Evolutionary conservation across 371 early-diverging fungal species (phyloP).

Genomic region (Rhizopus stolonifer): DNA sequence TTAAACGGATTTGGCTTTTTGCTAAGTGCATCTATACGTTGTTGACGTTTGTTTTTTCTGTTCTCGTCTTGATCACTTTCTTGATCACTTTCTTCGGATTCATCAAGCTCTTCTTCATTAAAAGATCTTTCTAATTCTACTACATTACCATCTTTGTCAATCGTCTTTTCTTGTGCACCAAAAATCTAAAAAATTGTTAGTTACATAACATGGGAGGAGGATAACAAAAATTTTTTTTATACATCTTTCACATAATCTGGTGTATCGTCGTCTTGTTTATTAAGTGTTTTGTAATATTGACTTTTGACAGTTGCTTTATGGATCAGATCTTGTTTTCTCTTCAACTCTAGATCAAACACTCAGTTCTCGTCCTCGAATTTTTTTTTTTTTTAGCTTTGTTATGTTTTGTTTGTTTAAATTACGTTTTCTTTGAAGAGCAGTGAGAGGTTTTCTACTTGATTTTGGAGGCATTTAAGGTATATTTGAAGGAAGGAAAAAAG

Average conservation of each 20-base stretch:
- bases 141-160: constrained; percentile 59
- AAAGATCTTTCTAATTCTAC: constrained; percentile 40
- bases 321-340: constrained; percentile 56
- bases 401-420: neutral
- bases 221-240: neutral
- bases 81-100: constrained; percentile 31
- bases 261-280: constrained; percentile 37
- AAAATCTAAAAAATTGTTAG: constrained; percentile 46
- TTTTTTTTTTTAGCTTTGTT: no score
- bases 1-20: constrained; percentile 65
- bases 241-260: constrained; percentile 56
- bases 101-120: constrained; percentile 25
- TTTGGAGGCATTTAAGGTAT: constrained; percentile 19
- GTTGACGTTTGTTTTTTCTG: constrained; percentile 17
- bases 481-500: neutral
- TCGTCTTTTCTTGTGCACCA: constrained; percentile 49
- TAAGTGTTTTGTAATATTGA: constrained; percentile 52
- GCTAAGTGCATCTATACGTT: neutral
- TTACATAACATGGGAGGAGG: no score
- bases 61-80: constrained; percentile 36
- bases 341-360: constrained; percentile 38
- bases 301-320: constrained; percentile 65
- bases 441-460: constrained; percentile 24
- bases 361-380: neutral
- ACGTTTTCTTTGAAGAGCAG: constrained; percentile 31